Conservation (phyloP, 2,329 filamentous ascomycete genomes). For the Pseudocercospora fijiensis region DNA sequence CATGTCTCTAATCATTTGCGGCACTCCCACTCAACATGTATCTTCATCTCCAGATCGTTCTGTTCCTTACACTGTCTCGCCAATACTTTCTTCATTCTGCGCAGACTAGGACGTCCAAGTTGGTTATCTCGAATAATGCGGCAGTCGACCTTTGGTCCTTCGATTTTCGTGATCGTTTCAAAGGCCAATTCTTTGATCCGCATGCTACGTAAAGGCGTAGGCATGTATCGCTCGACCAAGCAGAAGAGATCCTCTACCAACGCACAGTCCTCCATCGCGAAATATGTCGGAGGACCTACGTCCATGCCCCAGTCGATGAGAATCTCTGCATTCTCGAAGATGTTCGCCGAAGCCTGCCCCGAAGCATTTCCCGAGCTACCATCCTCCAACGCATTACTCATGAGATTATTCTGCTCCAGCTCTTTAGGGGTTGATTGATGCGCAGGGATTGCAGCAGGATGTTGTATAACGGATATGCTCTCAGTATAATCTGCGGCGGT, state of each 20-base stretch:
- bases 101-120: conserved; percentile 7
- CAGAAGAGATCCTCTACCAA: conserved; percentile 8
- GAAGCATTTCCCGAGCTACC: not conserved
- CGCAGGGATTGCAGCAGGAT: not conserved
- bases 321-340: conserved; percentile 4
- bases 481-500: not conserved
- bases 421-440: not conserved
- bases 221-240: conserved; percentile 5
- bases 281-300: not conserved
- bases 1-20: not conserved
- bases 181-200: conserved; percentile 7
- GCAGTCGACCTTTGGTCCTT: conserved; percentile 5
- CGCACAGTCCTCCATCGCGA: conserved; percentile 3
- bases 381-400: not conserved
- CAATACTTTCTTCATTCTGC: conserved; percentile 10
- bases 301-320: not conserved
- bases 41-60: conserved; percentile 11
- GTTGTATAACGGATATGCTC: not conserved
- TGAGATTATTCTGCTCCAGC: not conserved
- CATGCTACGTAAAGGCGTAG: not conserved
- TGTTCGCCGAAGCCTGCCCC: not conserved
- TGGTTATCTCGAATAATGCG: conserved; percentile 6
- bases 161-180: not conserved
- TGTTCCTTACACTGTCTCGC: conserved; percentile 2
- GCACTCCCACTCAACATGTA: conserved; percentile 12